Base-by-base conservation (phyloP, 179 eudicot genomes). In the Monotropa hypopitys region DNA sequence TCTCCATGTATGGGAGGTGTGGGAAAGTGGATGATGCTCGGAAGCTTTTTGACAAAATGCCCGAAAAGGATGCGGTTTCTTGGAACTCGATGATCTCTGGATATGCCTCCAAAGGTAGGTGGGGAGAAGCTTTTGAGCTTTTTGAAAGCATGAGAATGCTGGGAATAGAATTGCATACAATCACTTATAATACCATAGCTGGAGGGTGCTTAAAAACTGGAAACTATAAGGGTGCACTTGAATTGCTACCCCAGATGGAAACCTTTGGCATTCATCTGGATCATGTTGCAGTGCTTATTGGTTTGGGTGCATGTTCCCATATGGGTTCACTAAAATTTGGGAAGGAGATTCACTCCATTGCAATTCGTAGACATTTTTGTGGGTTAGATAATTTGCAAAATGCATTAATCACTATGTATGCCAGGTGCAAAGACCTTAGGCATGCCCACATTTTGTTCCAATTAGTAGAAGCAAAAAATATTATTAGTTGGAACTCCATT, bases 1-100 rank as follows among this genome's bases (percentile, higher is more conserved):
- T 94, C 42, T 88, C 94, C 46, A 90, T 94, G 98, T 94, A 94
- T 81, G 90, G 86, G 23, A 90, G 86, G 84, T 94, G 96, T 84
- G 96, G 97, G 53, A 91, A 89, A 76, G 84, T 92, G 35, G 85
- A 85, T 61, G 75, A 77, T 57, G 94, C 98, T 75, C 88, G 91
- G 47, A 54, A 79, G 20, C 28, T 94, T 72, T 94, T 94, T 65
- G 84, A 92, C 46, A 79, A 81, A 75, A 75, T 94, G 91, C 82
- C 73, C 9, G 77, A 74, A 20, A 89, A 80, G 81, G 97, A 94
- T 80, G 78, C 80, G n/a, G 88, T 90, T 79, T 88, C 98, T 23
- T 92, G 97, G 98, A 94, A 92, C 72, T 79, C 96, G 8, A 92
- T 92, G 81, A 89, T 94, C 30, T 87, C 91, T 49, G 86, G 81